Conservation (phyloP, 2,329 filamentous ascomycete genomes). For the Endothia cerciana region DNA sequence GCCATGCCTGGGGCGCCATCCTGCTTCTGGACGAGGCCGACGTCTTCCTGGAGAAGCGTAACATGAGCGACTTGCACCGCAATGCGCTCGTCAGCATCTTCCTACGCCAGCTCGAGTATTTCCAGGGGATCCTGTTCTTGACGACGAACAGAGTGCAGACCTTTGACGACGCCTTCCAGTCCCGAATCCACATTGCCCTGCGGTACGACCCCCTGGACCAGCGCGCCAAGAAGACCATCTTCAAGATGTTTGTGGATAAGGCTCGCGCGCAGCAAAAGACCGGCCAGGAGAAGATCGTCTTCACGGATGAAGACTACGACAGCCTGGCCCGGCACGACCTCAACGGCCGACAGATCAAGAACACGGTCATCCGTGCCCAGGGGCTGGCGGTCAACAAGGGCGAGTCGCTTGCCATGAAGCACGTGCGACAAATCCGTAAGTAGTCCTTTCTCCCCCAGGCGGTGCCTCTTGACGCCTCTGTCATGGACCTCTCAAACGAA, state of each 20-base stretch:
- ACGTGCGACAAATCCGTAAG: constrained; percentile 71
- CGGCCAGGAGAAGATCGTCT: constrained; percentile 53
- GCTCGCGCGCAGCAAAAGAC: constrained; percentile 68
- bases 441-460: neutral
- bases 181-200: constrained; percentile 82
- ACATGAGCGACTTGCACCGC: constrained; percentile 80
- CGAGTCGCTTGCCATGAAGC: constrained; percentile 72
- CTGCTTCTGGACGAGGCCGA: constrained; percentile 85
- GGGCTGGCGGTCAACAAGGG: constrained; percentile 78
- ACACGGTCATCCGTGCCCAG: constrained; percentile 81
- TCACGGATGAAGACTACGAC: constrained; percentile 70
- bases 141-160: constrained; percentile 88
- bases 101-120: constrained; percentile 84
- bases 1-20: constrained; percentile 84
- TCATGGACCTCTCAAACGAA: no score
- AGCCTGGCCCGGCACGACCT: constrained; percentile 67
- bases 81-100: constrained; percentile 89
- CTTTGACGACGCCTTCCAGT: constrained; percentile 90
- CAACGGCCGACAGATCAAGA: constrained; percentile 78
- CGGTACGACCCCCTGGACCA: constrained; percentile 75
- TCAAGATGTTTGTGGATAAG: constrained; percentile 80
- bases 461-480: neutral
- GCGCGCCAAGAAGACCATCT: constrained; percentile 77
- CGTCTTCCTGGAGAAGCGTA: constrained; percentile 81
- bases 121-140: constrained; percentile 87